Conservation (phyloP, 805 yeast genomes). For the Candida nonsorbophila region DNA sequence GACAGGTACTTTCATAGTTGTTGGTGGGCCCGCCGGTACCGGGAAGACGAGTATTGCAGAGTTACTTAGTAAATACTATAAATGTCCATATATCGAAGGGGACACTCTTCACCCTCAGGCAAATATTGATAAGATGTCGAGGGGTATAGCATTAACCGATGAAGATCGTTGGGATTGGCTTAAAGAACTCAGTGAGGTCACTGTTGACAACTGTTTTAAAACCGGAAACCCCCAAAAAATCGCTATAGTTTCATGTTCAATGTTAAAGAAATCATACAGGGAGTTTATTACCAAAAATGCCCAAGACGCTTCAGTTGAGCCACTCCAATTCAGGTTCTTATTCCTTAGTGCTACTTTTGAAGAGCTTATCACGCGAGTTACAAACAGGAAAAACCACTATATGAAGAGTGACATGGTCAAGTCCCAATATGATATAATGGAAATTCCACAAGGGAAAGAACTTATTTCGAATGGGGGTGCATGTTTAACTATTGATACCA, state of each 20-base stretch:
- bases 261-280: constrained; percentile 72
- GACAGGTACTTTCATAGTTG: constrained; percentile 42
- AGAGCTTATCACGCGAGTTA: constrained; percentile 57
- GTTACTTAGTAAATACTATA: constrained; percentile 38
- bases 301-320: constrained; percentile 11
- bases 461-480: constrained; percentile 32
- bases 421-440: constrained; percentile 71
- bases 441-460: constrained; percentile 52
- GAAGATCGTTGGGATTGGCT: constrained; percentile 95
- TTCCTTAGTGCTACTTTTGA: constrained; percentile 63
- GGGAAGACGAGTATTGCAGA: constrained; percentile 83
- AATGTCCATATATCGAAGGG: constrained; percentile 73
- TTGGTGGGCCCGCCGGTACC: constrained; percentile 96
- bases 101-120: constrained; percentile 68
- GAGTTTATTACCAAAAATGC: constrained; percentile 45
- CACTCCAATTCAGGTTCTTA: constrained; percentile 47
- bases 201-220: constrained; percentile 34
- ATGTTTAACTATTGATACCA: constrained; percentile 29
- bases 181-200: constrained; percentile 36
- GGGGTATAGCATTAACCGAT: constrained; percentile 77
- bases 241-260: constrained; percentile 76
- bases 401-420: constrained; percentile 85
- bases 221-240: constrained; percentile 14
- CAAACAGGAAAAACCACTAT: constrained; percentile 66
- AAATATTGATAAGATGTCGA: constrained; percentile 79